These are phyloP conservation scores for Amanita polypyramis DNA, from an alignment of 768 basidiomycete species.

Conservation along the genomic window DNA sequence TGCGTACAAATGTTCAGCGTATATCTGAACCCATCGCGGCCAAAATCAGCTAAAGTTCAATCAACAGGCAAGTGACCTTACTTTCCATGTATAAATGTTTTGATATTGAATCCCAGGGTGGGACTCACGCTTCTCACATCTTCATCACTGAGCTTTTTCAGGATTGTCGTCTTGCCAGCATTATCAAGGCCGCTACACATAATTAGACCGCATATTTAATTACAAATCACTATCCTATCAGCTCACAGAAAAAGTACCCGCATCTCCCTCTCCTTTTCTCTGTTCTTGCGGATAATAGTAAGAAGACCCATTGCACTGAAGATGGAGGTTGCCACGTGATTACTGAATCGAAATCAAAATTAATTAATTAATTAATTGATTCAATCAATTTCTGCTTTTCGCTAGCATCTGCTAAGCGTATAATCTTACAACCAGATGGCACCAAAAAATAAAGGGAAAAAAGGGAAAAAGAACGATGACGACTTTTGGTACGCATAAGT, in stretches of 20 bases:
- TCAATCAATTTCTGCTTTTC: neutral
- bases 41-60: constrained; percentile 11
- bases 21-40: constrained; percentile 32
- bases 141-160: constrained; percentile 91
- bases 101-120: constrained; percentile 98
- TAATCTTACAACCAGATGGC: constrained; percentile 24
- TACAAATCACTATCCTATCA: neutral
- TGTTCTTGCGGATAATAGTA: constrained; percentile 94
- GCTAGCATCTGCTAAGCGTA: neutral
- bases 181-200: constrained; percentile 84
- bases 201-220: constrained; percentile 6
- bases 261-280: constrained; percentile 95
- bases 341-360: neutral
- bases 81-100: constrained; percentile 89
- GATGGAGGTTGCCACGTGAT: neutral
- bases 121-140: constrained; percentile 84
- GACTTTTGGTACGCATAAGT: constrained; percentile 60
- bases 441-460: constrained; percentile 74
- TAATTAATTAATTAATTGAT: neutral
- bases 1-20: constrained; percentile 71
- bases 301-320: constrained; percentile 62
- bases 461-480: constrained; percentile 72
- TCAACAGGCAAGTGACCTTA: constrained; percentile 25
- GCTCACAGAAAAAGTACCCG: constrained; percentile 84
- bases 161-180: constrained; percentile 96